phyloP scores from a whole-genome alignment of 2,329 filamentous ascomycete genomes.

The Neofusicoccum laricinum region DNA sequence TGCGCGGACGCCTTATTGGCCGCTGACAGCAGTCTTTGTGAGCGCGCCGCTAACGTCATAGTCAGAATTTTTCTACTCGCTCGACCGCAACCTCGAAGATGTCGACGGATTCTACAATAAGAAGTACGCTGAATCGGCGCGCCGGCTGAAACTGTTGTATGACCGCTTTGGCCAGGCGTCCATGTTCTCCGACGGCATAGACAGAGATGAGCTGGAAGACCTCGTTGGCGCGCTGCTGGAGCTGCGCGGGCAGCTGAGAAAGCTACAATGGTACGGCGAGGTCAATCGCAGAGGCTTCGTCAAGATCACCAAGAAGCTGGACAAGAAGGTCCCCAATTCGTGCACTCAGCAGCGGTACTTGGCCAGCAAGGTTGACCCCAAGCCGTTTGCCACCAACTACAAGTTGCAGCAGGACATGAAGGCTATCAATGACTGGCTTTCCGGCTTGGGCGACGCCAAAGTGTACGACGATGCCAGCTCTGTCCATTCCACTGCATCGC shows the following conservation, averaged over 20 bases:
- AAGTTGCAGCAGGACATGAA: constrained; percentile 59
- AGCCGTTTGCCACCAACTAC: constrained; percentile 77
- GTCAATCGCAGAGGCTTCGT: constrained; percentile 93
- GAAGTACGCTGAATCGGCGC: constrained; percentile 80
- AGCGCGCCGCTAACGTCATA: background rate
- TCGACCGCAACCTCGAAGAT: constrained; percentile 96
- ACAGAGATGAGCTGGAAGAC: constrained; percentile 87
- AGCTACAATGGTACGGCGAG: constrained; percentile 96
- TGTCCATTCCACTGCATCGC: constrained; percentile 64
- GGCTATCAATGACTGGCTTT: constrained; percentile 87
- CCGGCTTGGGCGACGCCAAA: constrained; percentile 73
- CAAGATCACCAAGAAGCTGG: constrained; percentile 98
- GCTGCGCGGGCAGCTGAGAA: constrained; percentile 79
- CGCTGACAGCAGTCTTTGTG: background rate
- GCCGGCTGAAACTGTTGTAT: constrained; percentile 80
- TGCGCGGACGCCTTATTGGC: background rate
- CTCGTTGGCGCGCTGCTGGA: constrained; percentile 87
- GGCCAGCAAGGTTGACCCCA: constrained; percentile 83
- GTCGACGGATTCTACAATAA: constrained; percentile 97
- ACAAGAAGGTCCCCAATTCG: constrained; percentile 82
- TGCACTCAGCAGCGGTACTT: constrained; percentile 83
- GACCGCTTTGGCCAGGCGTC: constrained; percentile 78
- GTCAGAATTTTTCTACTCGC: constrained; percentile 90
- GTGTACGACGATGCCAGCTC: constrained; percentile 73
- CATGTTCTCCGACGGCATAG: constrained; percentile 68